Evolutionary conservation across 495 filamentous ascomycete species (phyloP), one percentile per base, ranked within the genome.

Genomic region (Clohesyomyces aquaticus): DNA sequence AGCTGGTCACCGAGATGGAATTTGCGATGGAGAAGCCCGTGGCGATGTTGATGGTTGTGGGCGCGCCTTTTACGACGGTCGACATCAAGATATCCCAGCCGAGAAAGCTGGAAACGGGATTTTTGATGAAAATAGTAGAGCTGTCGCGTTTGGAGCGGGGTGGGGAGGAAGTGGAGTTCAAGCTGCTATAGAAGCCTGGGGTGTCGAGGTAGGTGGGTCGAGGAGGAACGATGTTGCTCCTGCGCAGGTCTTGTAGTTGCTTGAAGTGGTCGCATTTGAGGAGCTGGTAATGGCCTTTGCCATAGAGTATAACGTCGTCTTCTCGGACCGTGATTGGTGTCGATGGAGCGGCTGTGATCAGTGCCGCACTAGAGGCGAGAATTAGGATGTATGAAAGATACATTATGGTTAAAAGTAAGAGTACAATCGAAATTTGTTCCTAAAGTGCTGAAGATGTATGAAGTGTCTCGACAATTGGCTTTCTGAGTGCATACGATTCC

Each of bases 11-110:
- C 1, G 54, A 45, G 38, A 57, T 28, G 38, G 2, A 25, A 22
- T 57, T 57, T 35, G 35, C 23, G 23, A 57, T 22, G 1, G 25
- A 23, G 54, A 45, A 57, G 19, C 54, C 54, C 1, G 32, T 25
- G 41, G 54, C n/a, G 3, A 57, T 27, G 54, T 6, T 26, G 19
- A 57, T 26, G 16, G 50, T 57, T 21, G 54, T 45, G 1, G 14
- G 10, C 4, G 54, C 54, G 16, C 50, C 50, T 16, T 45, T 27
- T 1, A 57, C 54, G n/a, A 57, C 42, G 35, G 35, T 2, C 3
- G 54, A 57, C 54, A 57, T 57, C 16, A 26, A 41, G 32, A 57
- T 28, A 41, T 57, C 54, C 54, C 54, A 57, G 41, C 54, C 54
- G 41, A 57, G 54, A 41, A 57, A 57, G 41, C 54, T 35, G 12